A percentile compares a stretch with the other conserved stretches of the same genome.
Conservation (phyloP, 257 asterid species). For the Henckelia pumila region DNA sequence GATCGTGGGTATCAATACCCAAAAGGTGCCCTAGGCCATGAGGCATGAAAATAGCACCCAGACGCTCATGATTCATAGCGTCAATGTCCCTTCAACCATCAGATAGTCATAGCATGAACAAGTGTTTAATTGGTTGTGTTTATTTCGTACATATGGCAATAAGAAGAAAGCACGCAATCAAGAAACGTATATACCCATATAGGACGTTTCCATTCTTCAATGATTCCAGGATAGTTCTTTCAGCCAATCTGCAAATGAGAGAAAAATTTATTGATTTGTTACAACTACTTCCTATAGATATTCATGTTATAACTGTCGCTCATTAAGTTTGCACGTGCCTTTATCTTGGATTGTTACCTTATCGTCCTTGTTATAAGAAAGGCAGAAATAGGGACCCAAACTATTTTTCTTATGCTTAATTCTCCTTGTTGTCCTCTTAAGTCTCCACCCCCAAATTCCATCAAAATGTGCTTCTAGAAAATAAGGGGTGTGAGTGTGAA, state of each 20-base stretch:
- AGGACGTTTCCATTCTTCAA: conserved; percentile 71
- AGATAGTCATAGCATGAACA: conserved; percentile 22
- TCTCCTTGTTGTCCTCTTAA: no score
- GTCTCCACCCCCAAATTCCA: no score
- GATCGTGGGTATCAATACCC: conserved; percentile 97
- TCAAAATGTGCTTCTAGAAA: no score
- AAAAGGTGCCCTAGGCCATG: conserved; percentile 97
- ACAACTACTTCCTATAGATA: conserved; percentile 4
- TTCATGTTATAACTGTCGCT: conserved; percentile 7
- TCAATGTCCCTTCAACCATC: conserved; percentile 60
- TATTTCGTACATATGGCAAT: background rate
- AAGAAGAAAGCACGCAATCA: conserved; percentile 16
- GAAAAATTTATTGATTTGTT: conserved; percentile 18
- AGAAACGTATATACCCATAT: conserved; percentile 52
- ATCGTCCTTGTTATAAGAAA: conserved; percentile 11
- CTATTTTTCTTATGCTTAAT: background rate
- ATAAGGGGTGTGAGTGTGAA: no score
- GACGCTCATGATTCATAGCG: conserved; percentile 65
- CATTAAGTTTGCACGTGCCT: conserved; percentile 2
- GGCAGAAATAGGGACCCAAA: conserved; percentile 13
- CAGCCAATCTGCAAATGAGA: conserved; percentile 66
- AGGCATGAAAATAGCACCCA: conserved; percentile 92
- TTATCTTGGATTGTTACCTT: background rate
- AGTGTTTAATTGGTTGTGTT: conserved; percentile 13
- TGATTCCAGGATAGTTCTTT: conserved; percentile 60